These are phyloP conservation scores for Didymella pinodella DNA, from an alignment of 2,329 filamentous ascomycete genomes.

Conservation along the genomic window DNA sequence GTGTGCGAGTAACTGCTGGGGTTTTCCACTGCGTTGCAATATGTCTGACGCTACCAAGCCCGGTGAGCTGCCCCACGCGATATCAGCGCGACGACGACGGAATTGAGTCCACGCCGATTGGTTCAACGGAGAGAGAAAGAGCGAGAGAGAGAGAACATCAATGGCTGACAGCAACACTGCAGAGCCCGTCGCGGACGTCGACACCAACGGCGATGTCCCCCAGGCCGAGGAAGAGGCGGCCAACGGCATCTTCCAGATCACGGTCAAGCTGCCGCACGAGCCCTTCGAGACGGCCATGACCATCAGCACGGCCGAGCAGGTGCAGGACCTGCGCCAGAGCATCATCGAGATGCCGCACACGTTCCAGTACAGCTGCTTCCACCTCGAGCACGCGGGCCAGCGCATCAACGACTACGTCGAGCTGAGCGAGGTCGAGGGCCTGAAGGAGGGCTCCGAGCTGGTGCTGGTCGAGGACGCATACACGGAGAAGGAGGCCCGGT, in stretches of 20 bases:
- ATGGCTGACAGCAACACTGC: slow-evolving; percentile 35
- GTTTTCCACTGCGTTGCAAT: slow-evolving; percentile 5
- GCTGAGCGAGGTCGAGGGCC: slow-evolving; percentile 84
- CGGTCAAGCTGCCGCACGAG: slow-evolving; percentile 81
- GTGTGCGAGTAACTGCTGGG: slow-evolving; percentile 7
- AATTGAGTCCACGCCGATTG: not conserved
- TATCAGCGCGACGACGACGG: not conserved
- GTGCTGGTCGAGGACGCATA: slow-evolving; percentile 92
- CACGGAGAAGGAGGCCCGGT: slow-evolving; percentile 95
- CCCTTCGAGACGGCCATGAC: slow-evolving; percentile 83
- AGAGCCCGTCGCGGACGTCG: slow-evolving; percentile 40
- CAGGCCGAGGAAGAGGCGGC: slow-evolving; percentile 37
- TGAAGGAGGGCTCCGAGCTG: slow-evolving; percentile 79
- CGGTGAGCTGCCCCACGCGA: slow-evolving; percentile 41
- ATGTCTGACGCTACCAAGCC: slow-evolving; percentile 49
- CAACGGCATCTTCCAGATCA: slow-evolving; percentile 69
- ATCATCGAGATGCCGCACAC: slow-evolving; percentile 92
- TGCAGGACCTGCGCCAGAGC: slow-evolving; percentile 95
- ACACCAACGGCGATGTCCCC: slow-evolving; percentile 32
- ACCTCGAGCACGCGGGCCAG: slow-evolving; percentile 87
- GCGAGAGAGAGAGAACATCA: not conserved
- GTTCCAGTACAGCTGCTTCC: slow-evolving; percentile 98
- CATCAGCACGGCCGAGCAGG: slow-evolving; percentile 92
- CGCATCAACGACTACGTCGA: slow-evolving; percentile 95
- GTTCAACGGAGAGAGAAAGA: not conserved